A percentile compares a stretch with the other conserved stretches of the same genome.
Conservation (phyloP, 139 green algal species). For the Mesotaenium endlicherianum region DNA sequence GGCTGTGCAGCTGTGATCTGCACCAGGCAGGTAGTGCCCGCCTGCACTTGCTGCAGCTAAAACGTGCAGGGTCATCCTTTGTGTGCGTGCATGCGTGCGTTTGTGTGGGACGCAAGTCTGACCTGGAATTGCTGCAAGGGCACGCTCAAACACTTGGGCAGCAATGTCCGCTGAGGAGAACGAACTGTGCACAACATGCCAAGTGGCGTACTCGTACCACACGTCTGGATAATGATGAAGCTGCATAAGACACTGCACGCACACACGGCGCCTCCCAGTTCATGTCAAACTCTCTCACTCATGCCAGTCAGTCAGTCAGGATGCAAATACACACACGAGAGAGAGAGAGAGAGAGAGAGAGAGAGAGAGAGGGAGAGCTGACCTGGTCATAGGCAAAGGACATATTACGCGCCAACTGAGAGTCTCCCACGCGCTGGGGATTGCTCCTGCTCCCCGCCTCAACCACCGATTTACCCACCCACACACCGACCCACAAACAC, state of each 20-base stretch:
- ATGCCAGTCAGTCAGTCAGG: not conserved
- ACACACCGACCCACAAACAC: too few relatives aligned
- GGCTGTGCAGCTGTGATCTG: too few relatives aligned
- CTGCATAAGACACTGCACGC: slow-evolving; percentile 60
- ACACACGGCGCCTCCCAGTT: not conserved
- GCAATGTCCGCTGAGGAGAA: slow-evolving; percentile 38
- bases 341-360: not conserved
- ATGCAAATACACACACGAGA: not conserved
- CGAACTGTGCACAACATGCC: slow-evolving; percentile 56
- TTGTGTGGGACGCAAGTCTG: too few relatives aligned
- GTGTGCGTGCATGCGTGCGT: too few relatives aligned
- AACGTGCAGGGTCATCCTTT: too few relatives aligned
- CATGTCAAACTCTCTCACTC: too few relatives aligned
- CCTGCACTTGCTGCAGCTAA: too few relatives aligned
- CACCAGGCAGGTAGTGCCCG: too few relatives aligned
- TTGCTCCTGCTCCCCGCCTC: slow-evolving; percentile 63
- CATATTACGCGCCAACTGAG: slow-evolving; percentile 59
- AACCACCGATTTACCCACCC: too few relatives aligned
- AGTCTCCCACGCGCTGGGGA: slow-evolving; percentile 66
- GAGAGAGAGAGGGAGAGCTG: not conserved
- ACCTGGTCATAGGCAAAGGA: slow-evolving; percentile 78
- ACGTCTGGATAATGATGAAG: slow-evolving; percentile 76
- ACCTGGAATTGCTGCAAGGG: slow-evolving; percentile 48
- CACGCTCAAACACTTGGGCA: slow-evolving; percentile 55
- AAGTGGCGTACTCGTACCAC: slow-evolving; percentile 67